Conservation (phyloP, 2,329 filamentous ascomycete species). For the Aureobasidium subglaciale region DNA sequence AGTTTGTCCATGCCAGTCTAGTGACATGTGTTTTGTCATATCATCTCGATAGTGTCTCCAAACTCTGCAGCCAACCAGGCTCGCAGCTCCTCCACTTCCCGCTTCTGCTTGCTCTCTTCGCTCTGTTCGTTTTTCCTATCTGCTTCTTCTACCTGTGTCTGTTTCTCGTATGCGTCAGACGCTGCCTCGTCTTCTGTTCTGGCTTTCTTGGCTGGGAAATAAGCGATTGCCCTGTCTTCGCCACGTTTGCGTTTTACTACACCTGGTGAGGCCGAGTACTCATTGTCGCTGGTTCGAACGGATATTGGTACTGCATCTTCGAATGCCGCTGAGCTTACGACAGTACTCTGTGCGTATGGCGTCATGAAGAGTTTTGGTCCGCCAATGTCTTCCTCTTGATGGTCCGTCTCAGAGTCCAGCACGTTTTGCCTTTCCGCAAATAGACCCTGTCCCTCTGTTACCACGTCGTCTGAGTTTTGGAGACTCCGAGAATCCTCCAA, state of each 20-base stretch:
- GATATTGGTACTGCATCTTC: background rate
- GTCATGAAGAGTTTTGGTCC: background rate
- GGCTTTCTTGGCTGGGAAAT: conserved; percentile 1
- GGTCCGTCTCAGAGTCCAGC: background rate
- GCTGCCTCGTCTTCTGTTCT: background rate
- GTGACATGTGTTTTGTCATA: conserved; percentile 1
- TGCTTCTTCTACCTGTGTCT: background rate
- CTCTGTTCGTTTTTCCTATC: background rate
- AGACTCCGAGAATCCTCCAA: conserved; percentile 16
- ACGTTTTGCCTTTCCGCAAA: background rate
- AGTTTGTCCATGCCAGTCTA: no score
- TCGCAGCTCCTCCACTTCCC: conserved; percentile 26
- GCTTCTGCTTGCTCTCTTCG: conserved; percentile 5
- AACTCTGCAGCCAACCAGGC: conserved; percentile 34
- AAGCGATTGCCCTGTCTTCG: background rate
- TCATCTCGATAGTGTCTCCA: conserved; percentile 34
- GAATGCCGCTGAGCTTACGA: background rate
- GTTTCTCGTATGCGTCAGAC: background rate
- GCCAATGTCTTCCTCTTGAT: background rate
- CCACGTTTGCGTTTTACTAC: conserved; percentile 1
- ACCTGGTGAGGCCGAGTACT: background rate
- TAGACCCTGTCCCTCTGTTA: background rate
- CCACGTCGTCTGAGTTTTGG: background rate
- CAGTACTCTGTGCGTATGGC: background rate
- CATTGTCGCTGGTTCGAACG: background rate